Percentiles rank a stretch among this genome's conserved stretches.
These are phyloP conservation scores for Monilinia laxa DNA, from an alignment of 2,329 filamentous ascomycete genomes.

Conservation along the genomic window DNA sequence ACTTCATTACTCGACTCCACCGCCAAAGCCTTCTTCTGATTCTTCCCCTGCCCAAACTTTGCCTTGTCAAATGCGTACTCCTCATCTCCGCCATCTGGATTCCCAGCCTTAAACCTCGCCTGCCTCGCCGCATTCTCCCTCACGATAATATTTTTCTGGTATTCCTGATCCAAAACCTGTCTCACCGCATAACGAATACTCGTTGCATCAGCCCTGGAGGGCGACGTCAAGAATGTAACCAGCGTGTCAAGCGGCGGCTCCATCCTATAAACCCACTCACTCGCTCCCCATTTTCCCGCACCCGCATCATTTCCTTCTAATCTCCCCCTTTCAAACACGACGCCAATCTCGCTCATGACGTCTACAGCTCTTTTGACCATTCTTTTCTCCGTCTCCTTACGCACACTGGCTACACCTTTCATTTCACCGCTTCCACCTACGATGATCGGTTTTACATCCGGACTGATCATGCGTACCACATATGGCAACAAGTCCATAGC, in stretches of 20 bases:
- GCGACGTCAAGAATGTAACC: slow-evolving; percentile 68
- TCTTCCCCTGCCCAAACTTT: slow-evolving; percentile 2
- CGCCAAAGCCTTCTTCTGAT: neutral
- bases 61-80: neutral
- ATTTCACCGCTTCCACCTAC: slow-evolving; percentile 68
- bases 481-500: slow-evolving; percentile 83
- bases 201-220: slow-evolving; percentile 55
- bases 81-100: slow-evolving; percentile 37
- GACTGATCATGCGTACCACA: slow-evolving; percentile 77
- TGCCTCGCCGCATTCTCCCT: slow-evolving; percentile 67
- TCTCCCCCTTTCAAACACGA: slow-evolving; percentile 76
- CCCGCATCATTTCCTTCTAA: slow-evolving; percentile 54
- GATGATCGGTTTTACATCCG: slow-evolving; percentile 87
- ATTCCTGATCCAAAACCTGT: slow-evolving; percentile 90
- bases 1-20: slow-evolving; percentile 41
- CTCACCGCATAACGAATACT: slow-evolving; percentile 89
- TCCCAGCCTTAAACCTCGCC: slow-evolving; percentile 60
- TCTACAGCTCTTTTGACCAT: slow-evolving; percentile 79
- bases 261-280: slow-evolving; percentile 86
- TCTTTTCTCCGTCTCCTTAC: slow-evolving; percentile 78
- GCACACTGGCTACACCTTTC: slow-evolving; percentile 74
- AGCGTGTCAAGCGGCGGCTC: slow-evolving; percentile 86
- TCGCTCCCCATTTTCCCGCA: slow-evolving; percentile 55
- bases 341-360: slow-evolving; percentile 78
- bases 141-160: slow-evolving; percentile 67